A percentile compares a stretch with the other conserved stretches of the same genome.
phyloP scores from a whole-genome alignment of 768 basidiomycete species.

The Xerocomellus amylosporus region DNA sequence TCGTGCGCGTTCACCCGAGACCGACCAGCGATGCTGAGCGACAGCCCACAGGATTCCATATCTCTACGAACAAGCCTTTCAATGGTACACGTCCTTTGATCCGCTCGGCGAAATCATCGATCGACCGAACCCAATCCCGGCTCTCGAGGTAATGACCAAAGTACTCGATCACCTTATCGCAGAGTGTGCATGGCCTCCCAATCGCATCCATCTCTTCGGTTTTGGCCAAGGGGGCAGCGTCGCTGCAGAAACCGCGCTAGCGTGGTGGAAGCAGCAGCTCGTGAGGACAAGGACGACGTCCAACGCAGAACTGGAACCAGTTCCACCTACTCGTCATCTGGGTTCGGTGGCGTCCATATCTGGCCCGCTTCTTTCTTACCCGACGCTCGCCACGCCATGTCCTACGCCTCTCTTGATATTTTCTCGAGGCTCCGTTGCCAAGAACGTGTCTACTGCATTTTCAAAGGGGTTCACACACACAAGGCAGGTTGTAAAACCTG shows the following conservation, averaged over 20 bases:
- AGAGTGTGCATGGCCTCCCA: constrained; percentile 62
- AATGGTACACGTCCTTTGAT: constrained; percentile 87
- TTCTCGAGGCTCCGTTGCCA: constrained; percentile 47
- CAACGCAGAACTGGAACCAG: constrained; percentile 7
- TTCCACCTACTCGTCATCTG: constrained; percentile 34
- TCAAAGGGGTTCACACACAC: constrained; percentile 57
- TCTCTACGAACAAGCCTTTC: constrained; percentile 73
- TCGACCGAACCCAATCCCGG: constrained; percentile 70
- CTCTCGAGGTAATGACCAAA: constrained; percentile 52
- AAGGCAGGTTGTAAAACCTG: constrained; percentile 46
- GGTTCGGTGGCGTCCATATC: constrained; percentile 68
- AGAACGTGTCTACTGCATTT: constrained; percentile 49
- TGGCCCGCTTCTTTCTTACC: constrained; percentile 77
- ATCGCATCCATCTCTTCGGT: constrained; percentile 81
- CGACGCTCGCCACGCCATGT: constrained; percentile 51
- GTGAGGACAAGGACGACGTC: constrained; percentile 1
- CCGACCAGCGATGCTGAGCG: constrained; percentile 8
- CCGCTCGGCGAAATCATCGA: constrained; percentile 68
- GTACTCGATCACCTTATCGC: constrained; percentile 55
- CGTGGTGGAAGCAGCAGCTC: constrained; percentile 48
- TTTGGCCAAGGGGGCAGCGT: constrained; percentile 86
- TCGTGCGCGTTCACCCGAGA: constrained; percentile 21
- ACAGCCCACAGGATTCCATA: constrained; percentile 60
- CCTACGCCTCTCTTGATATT: constrained; percentile 63
- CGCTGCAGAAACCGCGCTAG: constrained; percentile 63